Conservation (phyloP, 108 stramenopile genomes). For the Cyclotella distinguenda region DNA sequence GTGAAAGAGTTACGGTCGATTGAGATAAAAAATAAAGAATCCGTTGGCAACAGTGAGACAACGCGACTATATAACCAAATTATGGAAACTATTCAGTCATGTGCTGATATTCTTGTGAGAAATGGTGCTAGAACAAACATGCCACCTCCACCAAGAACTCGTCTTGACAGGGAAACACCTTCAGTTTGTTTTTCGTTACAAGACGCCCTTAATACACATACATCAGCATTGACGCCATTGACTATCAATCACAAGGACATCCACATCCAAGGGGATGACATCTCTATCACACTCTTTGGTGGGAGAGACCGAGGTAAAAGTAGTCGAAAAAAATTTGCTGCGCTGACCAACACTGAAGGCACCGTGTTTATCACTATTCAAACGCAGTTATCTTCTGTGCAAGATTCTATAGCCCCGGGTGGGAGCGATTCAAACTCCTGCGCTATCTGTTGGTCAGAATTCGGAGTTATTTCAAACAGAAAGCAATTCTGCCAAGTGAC, state of each 20-base stretch:
- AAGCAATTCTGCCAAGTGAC: conserved; percentile 73
- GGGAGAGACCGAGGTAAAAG: conserved; percentile 37
- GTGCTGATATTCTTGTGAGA: conserved; percentile 47
- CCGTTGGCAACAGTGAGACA: conserved; percentile 17
- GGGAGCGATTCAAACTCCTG: conserved; percentile 73
- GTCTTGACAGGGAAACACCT: conserved; percentile 43
- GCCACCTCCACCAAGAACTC: conserved; percentile 52
- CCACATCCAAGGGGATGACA: conserved; percentile 50
- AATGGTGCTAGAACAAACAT: conserved; percentile 62
- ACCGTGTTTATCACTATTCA: conserved; percentile 24
- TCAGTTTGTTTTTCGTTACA: conserved; percentile 21
- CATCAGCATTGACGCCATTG: neutral
- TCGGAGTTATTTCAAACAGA: conserved; percentile 73
- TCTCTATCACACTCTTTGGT: conserved; percentile 56
- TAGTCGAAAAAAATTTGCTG: conserved; percentile 38
- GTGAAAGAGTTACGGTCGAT: conserved; percentile 32
- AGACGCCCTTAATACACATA: conserved; percentile 2
- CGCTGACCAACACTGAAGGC: conserved; percentile 10
- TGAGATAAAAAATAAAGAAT: conserved; percentile 14
- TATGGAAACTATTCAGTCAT: conserved; percentile 36
- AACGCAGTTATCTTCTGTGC: conserved; percentile 22
- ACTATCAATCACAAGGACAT: conserved; percentile 39
- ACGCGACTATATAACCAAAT: conserved; percentile 28
- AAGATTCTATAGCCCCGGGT: conserved; percentile 62
- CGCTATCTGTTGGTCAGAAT: conserved; percentile 82